Conservation (phyloP, 176 grass and related monocot genomes). For the Chloris gayana region DNA sequence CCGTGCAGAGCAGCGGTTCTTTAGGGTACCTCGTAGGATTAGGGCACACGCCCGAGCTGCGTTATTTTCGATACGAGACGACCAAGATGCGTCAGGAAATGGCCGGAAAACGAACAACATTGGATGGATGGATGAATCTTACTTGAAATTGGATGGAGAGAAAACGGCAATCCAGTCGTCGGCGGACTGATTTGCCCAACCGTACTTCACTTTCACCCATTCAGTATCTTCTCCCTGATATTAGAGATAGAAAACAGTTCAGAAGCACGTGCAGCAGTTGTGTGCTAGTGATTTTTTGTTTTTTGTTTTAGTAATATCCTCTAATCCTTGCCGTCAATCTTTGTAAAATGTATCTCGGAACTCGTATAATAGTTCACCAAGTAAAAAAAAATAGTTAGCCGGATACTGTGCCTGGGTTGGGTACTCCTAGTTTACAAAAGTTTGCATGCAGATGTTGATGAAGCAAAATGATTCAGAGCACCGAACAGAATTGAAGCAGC, state of each 20-base stretch:
- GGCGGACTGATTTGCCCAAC: conserved; percentile 38
- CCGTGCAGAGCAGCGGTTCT: conserved; percentile 75
- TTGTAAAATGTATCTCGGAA: background rate
- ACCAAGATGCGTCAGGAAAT: background rate
- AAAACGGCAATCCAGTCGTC: conserved; percentile 91
- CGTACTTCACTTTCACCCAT: conserved; percentile 65
- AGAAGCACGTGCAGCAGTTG: background rate
- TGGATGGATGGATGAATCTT: background rate
- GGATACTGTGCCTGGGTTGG: background rate
- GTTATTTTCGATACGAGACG: background rate
- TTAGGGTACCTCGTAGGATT: conserved; percentile 39
- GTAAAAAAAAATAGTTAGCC: background rate
- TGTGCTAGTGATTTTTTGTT: background rate
- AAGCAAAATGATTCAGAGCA: background rate
- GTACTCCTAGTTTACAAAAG: background rate
- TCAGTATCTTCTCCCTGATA: conserved; percentile 65
- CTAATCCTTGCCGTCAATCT: background rate
- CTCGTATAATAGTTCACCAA: background rate
- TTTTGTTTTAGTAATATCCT: background rate
- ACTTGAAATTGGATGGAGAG: conserved; percentile 77
- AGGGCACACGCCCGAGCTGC: conserved; percentile 61
- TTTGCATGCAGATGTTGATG: background rate
- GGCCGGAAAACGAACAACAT: background rate
- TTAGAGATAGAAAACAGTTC: background rate
- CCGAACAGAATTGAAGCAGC: background rate